Base-by-base conservation (phyloP, 176 grass and related monocot genomes). In the Bonia amplexicaulis region DNA sequence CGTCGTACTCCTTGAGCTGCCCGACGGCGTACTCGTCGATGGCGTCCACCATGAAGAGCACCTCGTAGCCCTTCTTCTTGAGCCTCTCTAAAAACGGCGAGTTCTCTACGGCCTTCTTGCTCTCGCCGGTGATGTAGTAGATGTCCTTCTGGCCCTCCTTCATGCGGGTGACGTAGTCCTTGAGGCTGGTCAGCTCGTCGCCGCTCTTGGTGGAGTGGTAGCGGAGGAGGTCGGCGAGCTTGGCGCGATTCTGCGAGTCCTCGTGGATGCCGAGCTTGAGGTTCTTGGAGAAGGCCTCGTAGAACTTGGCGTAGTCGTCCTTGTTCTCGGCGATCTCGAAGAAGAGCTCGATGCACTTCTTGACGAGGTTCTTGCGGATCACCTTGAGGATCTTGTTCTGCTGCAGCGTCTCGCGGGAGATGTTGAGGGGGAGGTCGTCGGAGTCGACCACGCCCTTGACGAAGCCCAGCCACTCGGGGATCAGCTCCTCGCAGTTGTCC, bases 361-460 rank as follows among this genome's bases (percentile, higher is more conserved):
- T 99, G 5, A 99, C 90, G 22, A 99, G 84, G 88, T 99, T 99
- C 88, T 99, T 99, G 9, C 93, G 60, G 71, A 99, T 96, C 0
- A 99, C 93, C 86, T 99, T 99, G 8, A 99, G 90, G 58, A 99
- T 99, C 86, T 99, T 99, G 86, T 99, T 99, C 88, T 99, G 96
- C 85, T 99, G 96, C 9, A 99, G 90, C 39, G 40, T 99, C 90
- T 99, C 96, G 66, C 96, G 92, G n/a, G 93, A 99, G 71, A 96
- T 98, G 58, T 98, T 99, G 16, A 99, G 93, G 45, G 96, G 96
- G 22, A 99, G 96, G 60, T 99, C 96, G 90, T 99, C 96, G 13
- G 96, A 99, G 81, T 99, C 96, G 31, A 99, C 91, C 82, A 99
- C 94, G 2, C 96, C 96, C 85, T 99, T 96, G 22, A 99, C 86